Evolutionary conservation across 352 stramenopile genomes (phyloP), one percentile per base, ranked within the genome.

Genomic region (Globisporangium okanoganense): DNA sequence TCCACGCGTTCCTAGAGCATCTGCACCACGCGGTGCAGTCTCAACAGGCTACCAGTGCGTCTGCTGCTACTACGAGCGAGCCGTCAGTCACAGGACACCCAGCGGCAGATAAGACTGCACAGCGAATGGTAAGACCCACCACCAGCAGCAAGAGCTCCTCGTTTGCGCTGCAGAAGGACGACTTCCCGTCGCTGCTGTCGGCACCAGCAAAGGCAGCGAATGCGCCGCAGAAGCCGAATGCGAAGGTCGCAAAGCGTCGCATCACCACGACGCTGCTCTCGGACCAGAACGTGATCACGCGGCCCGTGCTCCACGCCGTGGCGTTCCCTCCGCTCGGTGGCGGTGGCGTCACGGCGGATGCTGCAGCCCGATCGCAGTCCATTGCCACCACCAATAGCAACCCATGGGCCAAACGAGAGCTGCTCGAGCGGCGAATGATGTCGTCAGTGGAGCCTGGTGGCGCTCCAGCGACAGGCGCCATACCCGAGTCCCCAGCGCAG

Each of bases 251-350:
- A 2, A 79, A 78, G 56, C 63, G 75, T 8, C 62, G 75, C 18
- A 84, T 84, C 61, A 84, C 75, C 0, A 84, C 75, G 8, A 84
- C 72, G 20, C 53, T 84, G 13, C 14, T 84, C 47, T 76, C 67
- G 5, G 45, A 73, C 59, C n/a, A 57, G 72, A 29, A 63, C 65
- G 20, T 40, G 61, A 2, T 79, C 40, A 62, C 67, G 18, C 58
- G 68, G 14, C 66, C 72, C 5, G 53, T 81, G 33, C 65, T 63
- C n/a, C 43, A 43, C n/a, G 24, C 61, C 8, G 70, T 75, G 9
- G 52, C 66, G 1, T 83, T 79, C 41, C 71, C 69, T n/a, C 47
- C 65, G 9, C 58, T 77, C 9, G 35, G 61, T 27, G 24, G 55
- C 12, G 13, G 43, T 20, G 49, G 57, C 18, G 9, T 33, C 29